Evolutionary conservation across 352 stramenopile genomes (phyloP), one percentile per base, ranked within the genome.

Genomic region (Globisporangium orthogonon): DNA sequence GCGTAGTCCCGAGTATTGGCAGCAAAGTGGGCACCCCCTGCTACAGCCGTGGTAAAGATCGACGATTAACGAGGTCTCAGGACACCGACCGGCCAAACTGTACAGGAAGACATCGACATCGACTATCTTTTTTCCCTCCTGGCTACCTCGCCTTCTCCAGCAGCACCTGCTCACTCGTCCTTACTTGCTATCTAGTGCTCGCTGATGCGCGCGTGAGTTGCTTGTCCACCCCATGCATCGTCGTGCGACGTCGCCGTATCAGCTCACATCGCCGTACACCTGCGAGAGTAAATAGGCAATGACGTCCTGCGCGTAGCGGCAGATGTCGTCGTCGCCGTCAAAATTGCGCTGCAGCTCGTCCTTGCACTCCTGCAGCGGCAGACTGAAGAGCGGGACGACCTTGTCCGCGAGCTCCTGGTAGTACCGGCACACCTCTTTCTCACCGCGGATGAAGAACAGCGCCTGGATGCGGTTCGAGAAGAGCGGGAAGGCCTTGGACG

Each of bases 391-490:
- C 56, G 84, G 80, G 47, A 88, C 82, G 44, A 92, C 76, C 59
- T 87, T 86, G 68, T 94, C 82, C 39, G 84, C 84, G 48, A 95
- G 74, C 56, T 76, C 61, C 60, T 91, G 78, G 62, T 87, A 95
- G 60, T 92, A 86, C 48, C 72, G 68, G 51, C 83, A 95, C 48
- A 95, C 83, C 62, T 94, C 76, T 54, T 96, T 96, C 60, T 96
- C 87, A 11, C 87, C 87, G 14, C 83, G 79, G 56, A 96, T 90
- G 60, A 95, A 93, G 63, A 93, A 91, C 41, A 95, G 70, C 59
- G 84, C 84, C 54, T 95, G 84, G 56, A 92, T 89, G 56, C 83
- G 74, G 75, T 96, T 96, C 40, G 83, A 94, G 64, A 91, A 91
- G 47, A 91, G 61, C 50, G 77, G 73, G 61, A 83, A 89, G 60